Base-by-base conservation (phyloP, 164 flowering plant species). In the Macadamia tetraphylla region DNA sequence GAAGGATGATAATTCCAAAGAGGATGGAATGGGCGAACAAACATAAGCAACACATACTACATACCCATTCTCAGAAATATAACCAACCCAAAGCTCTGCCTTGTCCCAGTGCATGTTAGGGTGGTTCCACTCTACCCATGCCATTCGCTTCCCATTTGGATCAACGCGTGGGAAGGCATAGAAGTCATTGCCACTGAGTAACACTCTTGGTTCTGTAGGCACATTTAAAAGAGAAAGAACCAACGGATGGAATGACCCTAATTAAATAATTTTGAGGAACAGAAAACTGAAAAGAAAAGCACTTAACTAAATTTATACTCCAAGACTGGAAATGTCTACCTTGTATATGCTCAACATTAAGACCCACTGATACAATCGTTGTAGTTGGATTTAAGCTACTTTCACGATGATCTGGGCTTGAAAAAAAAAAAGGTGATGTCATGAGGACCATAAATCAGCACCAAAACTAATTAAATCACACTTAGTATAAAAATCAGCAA, bases 71-170 rank as follows among this genome's bases (percentile, higher is more conserved):
- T 88, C 87, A 67, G 94, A 85, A 64, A 92, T 67, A 77, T 87
- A 84, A 65, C 98, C 98, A 76, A 92, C 94, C 98, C 98, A 94
- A 64, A 94, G 89, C 73, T 92, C 89, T 63, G 99, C 74, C 81
- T 77, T 86, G 78, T 94, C 99, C 99, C 99, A 94, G 32, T 91
- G 99, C 99, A 94, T 90, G 82, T 92, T 88, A 46, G 98, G 99
- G 68, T 94, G 99, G 62, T 82, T 32, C 99, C 98, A 94, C 62
- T 92, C 85, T 67, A 94, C 85, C 99, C 98, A 94, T 67, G 99
- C 94, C 2, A 94, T 58, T 52, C 84, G 76, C 76, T 87, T 82
- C 71, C 94, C 96, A 71, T 75, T 80, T 57, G 81, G 76, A 53
- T 92, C 97, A 61, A 92, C 3, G 30, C 96, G 94, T 14, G 99